Evolutionary conservation across 257 asterid genomes (phyloP), one percentile per base, ranked within the genome.

Genomic region (Petunia secreta): DNA sequence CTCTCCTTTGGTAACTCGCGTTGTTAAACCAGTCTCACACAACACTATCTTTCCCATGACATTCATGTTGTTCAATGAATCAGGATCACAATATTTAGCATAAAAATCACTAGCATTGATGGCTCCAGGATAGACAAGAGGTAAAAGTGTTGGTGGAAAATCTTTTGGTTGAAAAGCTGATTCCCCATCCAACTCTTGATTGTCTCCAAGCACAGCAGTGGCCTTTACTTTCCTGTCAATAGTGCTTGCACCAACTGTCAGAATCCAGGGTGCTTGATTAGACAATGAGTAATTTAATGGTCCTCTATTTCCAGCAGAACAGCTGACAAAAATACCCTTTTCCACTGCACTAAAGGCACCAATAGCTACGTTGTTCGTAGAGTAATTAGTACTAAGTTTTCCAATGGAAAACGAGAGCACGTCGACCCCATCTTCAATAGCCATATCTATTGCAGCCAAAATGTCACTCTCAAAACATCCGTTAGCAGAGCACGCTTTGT

Each of bases 241-340:
- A 0, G 89, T 82, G 84, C 85, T 82, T 0, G 91, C 85, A 44
- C 89, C 91, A 15, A 83, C 90, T 0, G 87, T 88, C 11, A 88
- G 85, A 34, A 86, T 39, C 91, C 91, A 88, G 0, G 90, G 89
- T 0, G 89, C 89, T n/a, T 68, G 85, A 57, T 88, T 86, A 0
- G 82, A 36, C 6, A 75, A 25, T 1, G 90, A 40, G 9, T 6
- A 14, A 1, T 1, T 36, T 5, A 8, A 1, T 0, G 91, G 90
- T 0, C 91, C 90, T 1, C n/a, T 40, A 57, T 86, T 88, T 2
- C 78, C 84, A 2, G 86, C 87, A 0, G 90, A 67, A 55, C 87
- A 83, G 75, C 85, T 82, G 8, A 88, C 87, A 59, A 83, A 44
- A 14, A 88, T 81, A 2, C 87, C 90, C 63, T 66, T 84, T 50